Conservation (phyloP, 225 moss, liverwort and hornwort genomes). For the Ulota crispa region DNA sequence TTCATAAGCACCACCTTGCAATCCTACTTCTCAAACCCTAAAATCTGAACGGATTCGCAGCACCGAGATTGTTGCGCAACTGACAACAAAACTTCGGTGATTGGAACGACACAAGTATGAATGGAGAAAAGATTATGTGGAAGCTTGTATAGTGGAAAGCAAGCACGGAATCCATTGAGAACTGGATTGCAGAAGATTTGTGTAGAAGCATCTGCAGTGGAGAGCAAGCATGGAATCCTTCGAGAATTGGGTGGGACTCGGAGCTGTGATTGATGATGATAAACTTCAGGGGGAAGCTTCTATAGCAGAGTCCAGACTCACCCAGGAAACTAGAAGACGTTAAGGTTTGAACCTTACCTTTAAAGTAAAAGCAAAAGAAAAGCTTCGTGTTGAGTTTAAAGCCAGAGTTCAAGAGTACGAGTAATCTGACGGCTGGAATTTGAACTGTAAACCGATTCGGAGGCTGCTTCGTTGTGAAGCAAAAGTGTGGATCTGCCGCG, state of each 20-base stretch:
- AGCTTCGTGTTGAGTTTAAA: too few relatives aligned
- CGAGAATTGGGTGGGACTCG: not conserved
- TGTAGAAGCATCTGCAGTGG: constrained; percentile 24
- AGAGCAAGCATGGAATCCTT: constrained; percentile 20
- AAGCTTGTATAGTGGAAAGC: constrained; percentile 22
- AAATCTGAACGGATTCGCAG: not conserved
- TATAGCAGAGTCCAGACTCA: not conserved
- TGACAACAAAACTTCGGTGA: too few relatives aligned
- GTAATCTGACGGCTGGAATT: constrained; percentile 14
- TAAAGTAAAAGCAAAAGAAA: too few relatives aligned
- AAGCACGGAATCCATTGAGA: constrained; percentile 5
- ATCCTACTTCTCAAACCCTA: not conserved
- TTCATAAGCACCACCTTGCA: not conserved
- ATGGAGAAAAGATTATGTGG: not conserved
- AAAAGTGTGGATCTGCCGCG: not conserved
- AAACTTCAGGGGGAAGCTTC: constrained; percentile 1
- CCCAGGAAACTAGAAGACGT: not conserved
- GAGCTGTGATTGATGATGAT: not conserved
- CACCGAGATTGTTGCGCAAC: not conserved
- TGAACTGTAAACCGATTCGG: not conserved
- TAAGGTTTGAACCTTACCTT: too few relatives aligned
- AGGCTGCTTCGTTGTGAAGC: constrained; percentile 19
- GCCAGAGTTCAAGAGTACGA: too few relatives aligned
- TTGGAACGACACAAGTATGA: not conserved
- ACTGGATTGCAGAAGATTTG: not conserved